Conservation (phyloP, 2,329 filamentous ascomycete species). For the Stagonosporopsis vannaccii region DNA sequence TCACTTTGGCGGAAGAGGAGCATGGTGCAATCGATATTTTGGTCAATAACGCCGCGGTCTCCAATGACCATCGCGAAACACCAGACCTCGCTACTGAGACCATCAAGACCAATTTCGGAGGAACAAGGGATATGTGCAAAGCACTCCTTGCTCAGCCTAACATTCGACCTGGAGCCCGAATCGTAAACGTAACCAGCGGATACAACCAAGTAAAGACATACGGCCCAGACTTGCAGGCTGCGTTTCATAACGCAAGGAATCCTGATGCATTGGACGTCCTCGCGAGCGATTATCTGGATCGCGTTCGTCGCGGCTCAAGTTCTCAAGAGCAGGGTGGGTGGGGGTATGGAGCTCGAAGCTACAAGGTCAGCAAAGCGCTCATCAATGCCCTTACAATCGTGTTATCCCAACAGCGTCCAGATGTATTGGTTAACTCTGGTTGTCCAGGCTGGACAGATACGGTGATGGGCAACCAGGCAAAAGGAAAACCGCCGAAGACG, state of each 20-base stretch:
- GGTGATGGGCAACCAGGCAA: slow-evolving; percentile 28
- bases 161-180: slow-evolving; percentile 17
- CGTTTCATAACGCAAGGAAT: background rate
- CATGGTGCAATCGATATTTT: slow-evolving; percentile 23
- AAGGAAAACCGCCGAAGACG: slow-evolving; percentile 28
- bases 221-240: background rate
- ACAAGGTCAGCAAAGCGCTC: slow-evolving; percentile 30
- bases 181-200: slow-evolving; percentile 27
- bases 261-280: background rate
- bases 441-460: slow-evolving; percentile 36
- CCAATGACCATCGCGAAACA: slow-evolving; percentile 20
- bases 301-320: background rate
- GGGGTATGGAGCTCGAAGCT: slow-evolving; percentile 18
- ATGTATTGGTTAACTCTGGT: slow-evolving; percentile 21
- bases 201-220: slow-evolving; percentile 19
- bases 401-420: slow-evolving; percentile 13
- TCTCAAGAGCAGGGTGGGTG: background rate
- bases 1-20: slow-evolving; percentile 9
- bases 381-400: slow-evolving; percentile 23
- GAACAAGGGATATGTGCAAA: slow-evolving; percentile 24
- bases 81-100: slow-evolving; percentile 16
- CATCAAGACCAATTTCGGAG: slow-evolving; percentile 23
- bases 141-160: slow-evolving; percentile 19
- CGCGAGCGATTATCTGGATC: background rate
- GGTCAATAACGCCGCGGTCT: slow-evolving; percentile 31